phyloP scores from a whole-genome alignment of 1,139 yeast genomes.

The Hanseniaspora sp. region DNA sequence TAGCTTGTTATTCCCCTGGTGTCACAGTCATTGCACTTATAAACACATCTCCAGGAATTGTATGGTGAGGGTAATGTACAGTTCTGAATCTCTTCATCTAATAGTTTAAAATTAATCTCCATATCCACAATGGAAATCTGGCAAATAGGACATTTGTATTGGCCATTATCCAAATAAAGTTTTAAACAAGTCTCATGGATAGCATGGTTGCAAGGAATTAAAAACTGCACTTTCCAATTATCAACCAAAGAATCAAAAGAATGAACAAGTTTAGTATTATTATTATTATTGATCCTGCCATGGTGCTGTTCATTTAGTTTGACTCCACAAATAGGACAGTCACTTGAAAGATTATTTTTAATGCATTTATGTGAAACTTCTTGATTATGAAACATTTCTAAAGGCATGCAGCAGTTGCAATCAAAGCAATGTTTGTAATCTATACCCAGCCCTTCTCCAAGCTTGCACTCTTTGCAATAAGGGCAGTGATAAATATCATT shows the following conservation, averaged over 20 bases:
- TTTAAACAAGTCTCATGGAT: constrained; percentile 78
- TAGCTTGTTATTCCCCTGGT: constrained; percentile 68
- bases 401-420: constrained; percentile 83
- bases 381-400: constrained; percentile 48
- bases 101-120: constrained; percentile 75
- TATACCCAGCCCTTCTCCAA: constrained; percentile 76
- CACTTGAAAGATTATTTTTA: constrained; percentile 9
- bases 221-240: constrained; percentile 9
- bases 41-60: constrained; percentile 60
- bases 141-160: constrained; percentile 86
- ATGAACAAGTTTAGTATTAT: too few species aligned
- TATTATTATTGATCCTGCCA: too few species aligned
- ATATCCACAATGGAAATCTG: constrained; percentile 73
- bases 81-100: constrained; percentile 69
- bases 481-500: constrained; percentile 86
- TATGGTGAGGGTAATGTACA: constrained; percentile 77
- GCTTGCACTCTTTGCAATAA: constrained; percentile 83
- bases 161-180: constrained; percentile 57
- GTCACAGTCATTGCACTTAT: constrained; percentile 81
- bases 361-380: constrained; percentile 26
- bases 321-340: constrained; percentile 13
- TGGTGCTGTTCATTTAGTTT: not conserved
- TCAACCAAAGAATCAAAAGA: not conserved
- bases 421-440: constrained; percentile 84
- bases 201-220: constrained; percentile 70